Evolutionary conservation across 352 stramenopile genomes (phyloP).

Genomic region (Globisporangium abappressorium): DNA sequence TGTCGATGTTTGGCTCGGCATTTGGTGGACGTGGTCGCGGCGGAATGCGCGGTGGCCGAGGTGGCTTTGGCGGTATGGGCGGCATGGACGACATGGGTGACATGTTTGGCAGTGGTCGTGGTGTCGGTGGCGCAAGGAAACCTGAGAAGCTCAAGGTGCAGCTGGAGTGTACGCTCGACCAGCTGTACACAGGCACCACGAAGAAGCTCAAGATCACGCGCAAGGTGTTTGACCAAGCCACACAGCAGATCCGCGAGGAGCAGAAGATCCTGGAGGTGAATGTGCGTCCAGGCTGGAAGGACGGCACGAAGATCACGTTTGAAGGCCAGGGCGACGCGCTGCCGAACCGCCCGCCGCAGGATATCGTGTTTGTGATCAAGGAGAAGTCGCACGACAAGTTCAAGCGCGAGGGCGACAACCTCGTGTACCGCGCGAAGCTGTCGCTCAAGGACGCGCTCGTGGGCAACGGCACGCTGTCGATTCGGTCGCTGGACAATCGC

Average conservation of each 20-base stretch:
- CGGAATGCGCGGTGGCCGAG: background rate
- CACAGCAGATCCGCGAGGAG: conserved; percentile 92
- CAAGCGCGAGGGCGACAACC: conserved; percentile 92
- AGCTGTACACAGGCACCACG: conserved; percentile 77
- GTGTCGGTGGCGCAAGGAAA: conserved; percentile 21
- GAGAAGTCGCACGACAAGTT: conserved; percentile 92
- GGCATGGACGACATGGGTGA: conserved; percentile 26
- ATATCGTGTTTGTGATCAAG: conserved; percentile 95
- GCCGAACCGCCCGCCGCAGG: conserved; percentile 89
- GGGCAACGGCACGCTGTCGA: conserved; percentile 86
- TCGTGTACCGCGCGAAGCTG: conserved; percentile 94
- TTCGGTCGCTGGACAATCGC: conserved; percentile 94
- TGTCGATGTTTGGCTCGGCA: conserved; percentile 50
- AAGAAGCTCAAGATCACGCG: conserved; percentile 95
- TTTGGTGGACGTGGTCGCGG: conserved; percentile 18
- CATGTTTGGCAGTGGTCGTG: conserved; percentile 40
- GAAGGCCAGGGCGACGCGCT: conserved; percentile 89
- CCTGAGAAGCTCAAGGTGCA: conserved; percentile 73
- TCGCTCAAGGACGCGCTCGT: conserved; percentile 94
- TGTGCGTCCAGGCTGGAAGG: conserved; percentile 95
- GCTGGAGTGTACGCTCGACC: conserved; percentile 92
- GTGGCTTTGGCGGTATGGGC: conserved; percentile 42
- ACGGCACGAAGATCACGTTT: conserved; percentile 96
- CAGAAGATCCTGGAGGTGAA: conserved; percentile 94
- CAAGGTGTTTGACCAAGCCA: conserved; percentile 78